phyloP scores from a whole-genome alignment of 352 stramenopile genomes.

The Phytophthora macrochlamydospora region DNA sequence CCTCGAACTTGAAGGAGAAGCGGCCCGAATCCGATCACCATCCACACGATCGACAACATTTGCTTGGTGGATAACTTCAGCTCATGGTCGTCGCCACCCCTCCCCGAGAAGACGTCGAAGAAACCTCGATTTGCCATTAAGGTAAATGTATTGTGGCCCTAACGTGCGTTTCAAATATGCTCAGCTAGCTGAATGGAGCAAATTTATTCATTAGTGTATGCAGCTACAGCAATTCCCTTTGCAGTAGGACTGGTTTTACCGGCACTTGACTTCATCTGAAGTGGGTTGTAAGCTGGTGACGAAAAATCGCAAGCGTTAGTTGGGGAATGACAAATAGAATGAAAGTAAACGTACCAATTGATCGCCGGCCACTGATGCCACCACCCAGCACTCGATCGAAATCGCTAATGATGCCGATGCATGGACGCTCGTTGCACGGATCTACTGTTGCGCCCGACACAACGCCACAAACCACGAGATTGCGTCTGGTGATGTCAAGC shows the following conservation, averaged over 20 bases:
- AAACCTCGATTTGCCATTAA: background rate
- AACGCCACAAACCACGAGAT: slow-evolving; percentile 10
- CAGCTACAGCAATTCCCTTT: no score
- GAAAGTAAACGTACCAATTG: background rate
- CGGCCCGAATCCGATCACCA: slow-evolving; percentile 1
- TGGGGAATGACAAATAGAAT: background rate
- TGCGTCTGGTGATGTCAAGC: slow-evolving; percentile 5
- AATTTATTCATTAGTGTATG: no score
- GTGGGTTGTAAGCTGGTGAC: background rate
- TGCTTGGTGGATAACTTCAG: background rate
- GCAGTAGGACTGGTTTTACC: no score
- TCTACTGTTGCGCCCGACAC: slow-evolving; percentile 8
- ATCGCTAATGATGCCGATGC: slow-evolving; percentile 2
- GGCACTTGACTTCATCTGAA: background rate
- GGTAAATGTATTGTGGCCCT: no score
- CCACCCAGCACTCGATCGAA: slow-evolving; percentile 10
- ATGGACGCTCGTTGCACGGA: slow-evolving; percentile 4
- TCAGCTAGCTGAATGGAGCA: no score
- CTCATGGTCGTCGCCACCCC: background rate
- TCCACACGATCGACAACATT: slow-evolving; percentile 4
- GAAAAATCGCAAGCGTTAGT: background rate
- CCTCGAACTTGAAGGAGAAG: slow-evolving; percentile 12
- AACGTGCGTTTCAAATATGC: no score
- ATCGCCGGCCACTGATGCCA: background rate
- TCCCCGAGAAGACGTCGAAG: background rate